Base-by-base conservation (phyloP, 345 rosid genomes). In the Lepidium aucheri region DNA sequence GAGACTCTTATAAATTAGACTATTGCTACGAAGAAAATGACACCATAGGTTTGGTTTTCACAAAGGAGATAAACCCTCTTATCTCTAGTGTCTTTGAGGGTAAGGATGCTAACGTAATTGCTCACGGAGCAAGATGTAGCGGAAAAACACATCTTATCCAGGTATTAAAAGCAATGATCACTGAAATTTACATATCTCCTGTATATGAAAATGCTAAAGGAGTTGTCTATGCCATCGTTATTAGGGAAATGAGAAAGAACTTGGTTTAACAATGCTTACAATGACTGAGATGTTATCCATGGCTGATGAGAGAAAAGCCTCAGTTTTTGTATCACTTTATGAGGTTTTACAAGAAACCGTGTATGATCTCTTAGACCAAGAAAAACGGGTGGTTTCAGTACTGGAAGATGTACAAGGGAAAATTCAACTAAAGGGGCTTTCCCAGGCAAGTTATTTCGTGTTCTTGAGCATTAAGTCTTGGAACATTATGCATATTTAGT, bases 351-450 rank as follows among this genome's bases (percentile, higher is more conserved):
- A 82, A 33, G 93, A 83, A 30, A 78, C 55, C 18, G 85, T 80
- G 46, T 70, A 63, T 58, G 97, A 88, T 68, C 63, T 86, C 18
- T 74, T 84, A 51, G 71, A 65, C 76, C 78, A 79, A 20, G 78
- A 81, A 13, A 81, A 78, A 61, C 63, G 72, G 43, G 70, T 72
- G 60, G 83, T 86, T 42, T 15, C 59, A 3, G 74, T 81, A 16
- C 54, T 78, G 41, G 81, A 79, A 75, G 80, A 78, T 61, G 83
- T 81, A 35, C 74, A 77, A 52, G 88, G 95, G 22, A 84, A 72
- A 67, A 70, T 83, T 43, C 91, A 82, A 64, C 80, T 84, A 1
- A 85, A 86, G 72, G 91, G 96, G 32, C 96, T 91, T 67, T 91
- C 93, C 46, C 83, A 88, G 84, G 97, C 70, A 76, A 69, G 85